Conservation (phyloP, 345 rosid species). For the Linum usitatissimum region DNA sequence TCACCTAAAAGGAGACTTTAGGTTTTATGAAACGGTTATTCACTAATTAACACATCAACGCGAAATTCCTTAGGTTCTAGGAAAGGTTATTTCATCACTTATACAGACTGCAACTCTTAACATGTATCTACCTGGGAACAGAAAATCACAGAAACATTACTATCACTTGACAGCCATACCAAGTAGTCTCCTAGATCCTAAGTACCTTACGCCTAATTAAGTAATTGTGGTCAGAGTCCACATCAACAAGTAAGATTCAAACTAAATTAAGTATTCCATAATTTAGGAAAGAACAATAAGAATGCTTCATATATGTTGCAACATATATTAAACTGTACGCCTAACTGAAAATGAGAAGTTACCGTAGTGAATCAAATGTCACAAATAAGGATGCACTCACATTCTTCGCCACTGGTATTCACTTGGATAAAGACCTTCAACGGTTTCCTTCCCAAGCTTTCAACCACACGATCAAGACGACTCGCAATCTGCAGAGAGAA, state of each 20-base stretch:
- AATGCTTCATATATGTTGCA: too few species aligned
- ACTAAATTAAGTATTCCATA: too few species aligned
- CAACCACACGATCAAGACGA: slow-evolving; percentile 63
- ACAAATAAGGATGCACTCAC: slow-evolving; percentile 32
- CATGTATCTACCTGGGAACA: neutral
- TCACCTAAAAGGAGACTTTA: neutral
- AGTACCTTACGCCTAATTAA: neutral
- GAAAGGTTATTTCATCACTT: neutral
- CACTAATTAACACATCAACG: neutral
- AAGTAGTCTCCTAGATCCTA: neutral
- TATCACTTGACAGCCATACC: neutral
- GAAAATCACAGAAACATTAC: neutral
- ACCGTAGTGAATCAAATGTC: neutral
- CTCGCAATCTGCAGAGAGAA: slow-evolving; percentile 57
- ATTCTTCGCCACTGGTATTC: slow-evolving; percentile 95
- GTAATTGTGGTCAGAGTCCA: too few species aligned
- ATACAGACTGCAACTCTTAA: neutral
- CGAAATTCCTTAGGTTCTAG: neutral
- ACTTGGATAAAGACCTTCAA: slow-evolving; percentile 83
- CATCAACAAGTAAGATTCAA: too few species aligned
- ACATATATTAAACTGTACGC: too few species aligned
- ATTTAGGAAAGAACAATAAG: too few species aligned
- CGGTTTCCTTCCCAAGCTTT: slow-evolving; percentile 62
- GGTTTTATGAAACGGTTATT: neutral
- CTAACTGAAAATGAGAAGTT: neutral